These are phyloP conservation scores for Backusella tuberculispora DNA, from an alignment of 192 early-diverging fungal genomes.

Conservation along the genomic window DNA sequence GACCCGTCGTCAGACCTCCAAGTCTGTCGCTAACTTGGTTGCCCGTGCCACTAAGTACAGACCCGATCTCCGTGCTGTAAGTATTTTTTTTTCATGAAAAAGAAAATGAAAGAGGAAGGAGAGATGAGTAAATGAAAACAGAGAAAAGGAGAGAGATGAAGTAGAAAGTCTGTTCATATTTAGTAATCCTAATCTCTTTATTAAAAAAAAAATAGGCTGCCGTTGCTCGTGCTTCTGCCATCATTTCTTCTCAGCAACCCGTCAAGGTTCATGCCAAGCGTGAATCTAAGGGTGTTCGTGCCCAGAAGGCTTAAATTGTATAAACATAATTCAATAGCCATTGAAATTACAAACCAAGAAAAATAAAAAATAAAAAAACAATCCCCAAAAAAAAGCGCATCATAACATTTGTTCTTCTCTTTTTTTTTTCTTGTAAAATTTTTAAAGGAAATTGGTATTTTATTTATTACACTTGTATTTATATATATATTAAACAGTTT, in stretches of 20 bases:
- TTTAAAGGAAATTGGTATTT: neutral
- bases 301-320: constrained; percentile 45
- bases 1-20: constrained; percentile 64
- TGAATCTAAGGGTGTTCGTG: constrained; percentile 62
- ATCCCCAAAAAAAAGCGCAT: neutral
- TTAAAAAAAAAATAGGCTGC: constrained; percentile 58
- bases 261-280: constrained; percentile 61
- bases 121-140: neutral
- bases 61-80: constrained; percentile 70
- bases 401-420: neutral
- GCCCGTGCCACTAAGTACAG: constrained; percentile 62
- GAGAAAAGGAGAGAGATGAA: too few species aligned
- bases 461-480: neutral
- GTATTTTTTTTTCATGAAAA: neutral
- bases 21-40: constrained; percentile 65
- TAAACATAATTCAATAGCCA: constrained; percentile 14
- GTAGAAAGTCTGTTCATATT: neutral
- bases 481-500: neutral
- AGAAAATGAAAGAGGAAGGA: neutral
- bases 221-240: constrained; percentile 69
- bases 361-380: neutral
- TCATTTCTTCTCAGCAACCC: constrained; percentile 67
- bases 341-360: neutral
- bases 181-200: constrained; percentile 1
- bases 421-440: too few species aligned